These are phyloP conservation scores for Ganoderma sp. DNA, from an alignment of 1,284 basidiomycete genomes.

Conservation along the genomic window DNA sequence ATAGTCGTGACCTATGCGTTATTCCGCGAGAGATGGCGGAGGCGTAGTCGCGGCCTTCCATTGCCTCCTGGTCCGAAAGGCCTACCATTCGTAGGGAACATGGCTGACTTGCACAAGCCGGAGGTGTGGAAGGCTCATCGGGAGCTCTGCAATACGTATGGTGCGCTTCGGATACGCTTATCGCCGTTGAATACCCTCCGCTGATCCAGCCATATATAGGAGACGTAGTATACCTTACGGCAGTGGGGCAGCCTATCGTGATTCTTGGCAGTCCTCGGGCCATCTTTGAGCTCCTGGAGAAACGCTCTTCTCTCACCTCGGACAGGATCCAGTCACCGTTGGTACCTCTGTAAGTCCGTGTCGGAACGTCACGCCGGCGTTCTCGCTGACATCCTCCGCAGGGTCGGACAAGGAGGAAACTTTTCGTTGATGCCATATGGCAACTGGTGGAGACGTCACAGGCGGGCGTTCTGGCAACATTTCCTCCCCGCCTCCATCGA, in stretches of 20 bases:
- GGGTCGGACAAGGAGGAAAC: conserved; percentile 32
- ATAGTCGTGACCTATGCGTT: not conserved
- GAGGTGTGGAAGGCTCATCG: conserved; percentile 11
- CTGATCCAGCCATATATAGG: conserved; percentile 6
- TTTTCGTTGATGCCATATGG: conserved; percentile 29
- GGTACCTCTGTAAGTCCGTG: conserved; percentile 11
- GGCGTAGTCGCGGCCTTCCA: conserved; percentile 11
- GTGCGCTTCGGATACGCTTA: not conserved
- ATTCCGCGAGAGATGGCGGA: conserved; percentile 7
- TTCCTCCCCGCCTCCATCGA: not conserved
- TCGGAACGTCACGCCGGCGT: not conserved
- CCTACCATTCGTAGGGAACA: conserved; percentile 13
- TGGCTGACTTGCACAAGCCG: conserved; percentile 8
- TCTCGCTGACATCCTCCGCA: not conserved
- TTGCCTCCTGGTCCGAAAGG: conserved; percentile 15
- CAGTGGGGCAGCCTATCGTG: conserved; percentile 24
- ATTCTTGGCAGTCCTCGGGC: conserved; percentile 25
- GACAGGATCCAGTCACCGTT: conserved; percentile 16
- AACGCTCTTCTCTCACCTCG: conserved; percentile 27
- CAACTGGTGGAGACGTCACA: conserved; percentile 28
- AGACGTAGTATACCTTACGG: conserved; percentile 25
- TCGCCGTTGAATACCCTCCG: not conserved
- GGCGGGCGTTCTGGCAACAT: conserved; percentile 24
- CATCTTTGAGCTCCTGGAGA: conserved; percentile 30
- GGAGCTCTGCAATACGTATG: conserved; percentile 9